A percentile compares a stretch with the other conserved stretches of the same genome.
These are phyloP conservation scores for Carex myosuroides DNA, from an alignment of 176 grass and related monocot genomes.

Conservation along the genomic window DNA sequence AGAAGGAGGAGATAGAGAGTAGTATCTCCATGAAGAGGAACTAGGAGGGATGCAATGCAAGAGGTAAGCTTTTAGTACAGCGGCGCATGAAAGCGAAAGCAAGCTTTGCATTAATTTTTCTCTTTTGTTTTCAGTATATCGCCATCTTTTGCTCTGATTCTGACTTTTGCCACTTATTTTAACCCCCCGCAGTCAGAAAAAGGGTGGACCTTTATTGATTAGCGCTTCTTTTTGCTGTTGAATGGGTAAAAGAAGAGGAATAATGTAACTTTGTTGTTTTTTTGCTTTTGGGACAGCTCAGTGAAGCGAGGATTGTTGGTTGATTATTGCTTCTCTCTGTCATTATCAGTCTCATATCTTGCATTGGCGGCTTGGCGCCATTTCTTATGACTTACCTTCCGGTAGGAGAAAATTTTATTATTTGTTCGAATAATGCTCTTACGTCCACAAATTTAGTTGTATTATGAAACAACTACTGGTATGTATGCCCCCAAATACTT, in stretches of 20 bases:
- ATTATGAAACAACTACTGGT: not conserved
- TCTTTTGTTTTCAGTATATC: not conserved
- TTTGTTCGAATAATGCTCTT: not conserved
- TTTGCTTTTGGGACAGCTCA: conserved; percentile 58
- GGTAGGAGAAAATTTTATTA: not conserved
- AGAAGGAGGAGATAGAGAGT: not conserved
- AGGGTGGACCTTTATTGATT: not conserved
- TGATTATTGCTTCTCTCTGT: conserved; percentile 30
- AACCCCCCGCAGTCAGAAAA: conserved; percentile 6
- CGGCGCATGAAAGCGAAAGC: not conserved
- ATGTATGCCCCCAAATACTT: too few species aligned
- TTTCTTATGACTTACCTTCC: conserved; percentile 7
- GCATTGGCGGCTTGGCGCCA: conserved; percentile 61
- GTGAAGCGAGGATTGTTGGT: conserved; percentile 45
- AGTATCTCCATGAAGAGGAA: not conserved
- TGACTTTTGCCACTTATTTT: conserved; percentile 1
- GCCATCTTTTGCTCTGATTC: not conserved
- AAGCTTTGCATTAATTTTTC: conserved; percentile 9
- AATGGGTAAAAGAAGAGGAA: not conserved
- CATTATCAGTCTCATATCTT: not conserved
- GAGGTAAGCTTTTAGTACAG: conserved; percentile 10
- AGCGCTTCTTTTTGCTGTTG: not conserved
- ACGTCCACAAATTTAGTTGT: not conserved
- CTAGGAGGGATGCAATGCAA: not conserved
- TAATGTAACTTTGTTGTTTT: not conserved